Evolutionary conservation across 306 rosid genomes (phyloP).

Genomic region (Geum urbanum): DNA sequence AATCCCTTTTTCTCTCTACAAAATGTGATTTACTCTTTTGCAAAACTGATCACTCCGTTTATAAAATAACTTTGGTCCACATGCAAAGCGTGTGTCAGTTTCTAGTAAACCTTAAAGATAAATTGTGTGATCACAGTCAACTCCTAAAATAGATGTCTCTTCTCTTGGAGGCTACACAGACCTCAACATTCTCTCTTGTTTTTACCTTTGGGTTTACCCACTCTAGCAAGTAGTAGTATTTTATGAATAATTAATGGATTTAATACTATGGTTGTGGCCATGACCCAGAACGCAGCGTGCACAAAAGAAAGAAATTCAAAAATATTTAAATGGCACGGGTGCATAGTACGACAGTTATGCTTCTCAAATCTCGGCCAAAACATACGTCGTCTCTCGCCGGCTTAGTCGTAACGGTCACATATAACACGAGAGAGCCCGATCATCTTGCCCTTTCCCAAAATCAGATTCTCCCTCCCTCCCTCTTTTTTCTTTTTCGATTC

Average conservation of each 20-base stretch:
- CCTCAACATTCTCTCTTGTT: neutral
- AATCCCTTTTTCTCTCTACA: too few relatives aligned
- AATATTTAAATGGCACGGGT: conserved; percentile 17
- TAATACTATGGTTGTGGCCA: neutral
- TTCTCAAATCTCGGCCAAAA: conserved; percentile 43
- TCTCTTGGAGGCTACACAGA: conserved; percentile 25
- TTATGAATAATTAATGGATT: neutral
- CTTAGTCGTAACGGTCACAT: conserved; percentile 22
- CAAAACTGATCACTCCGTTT: too few relatives aligned
- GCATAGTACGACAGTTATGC: conserved; percentile 47
- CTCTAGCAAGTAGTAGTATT: conserved; percentile 19
- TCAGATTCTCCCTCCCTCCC: neutral
- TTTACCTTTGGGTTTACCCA: conserved; percentile 5
- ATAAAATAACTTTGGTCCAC: too few relatives aligned
- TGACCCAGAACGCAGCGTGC: conserved; percentile 32
- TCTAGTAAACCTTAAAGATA: too few relatives aligned
- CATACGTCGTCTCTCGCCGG: conserved; percentile 26
- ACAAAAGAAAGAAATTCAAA: neutral
- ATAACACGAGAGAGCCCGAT: conserved; percentile 6
- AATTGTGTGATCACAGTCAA: too few relatives aligned
- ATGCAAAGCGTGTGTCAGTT: too few relatives aligned
- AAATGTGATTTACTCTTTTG: too few relatives aligned
- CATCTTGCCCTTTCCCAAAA: conserved; percentile 14
- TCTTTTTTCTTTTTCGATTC: neutral
- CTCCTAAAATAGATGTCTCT: neutral